These are phyloP conservation scores for Coemansia sp. DNA, from an alignment of 192 early-diverging fungal species.

Conservation along the genomic window DNA sequence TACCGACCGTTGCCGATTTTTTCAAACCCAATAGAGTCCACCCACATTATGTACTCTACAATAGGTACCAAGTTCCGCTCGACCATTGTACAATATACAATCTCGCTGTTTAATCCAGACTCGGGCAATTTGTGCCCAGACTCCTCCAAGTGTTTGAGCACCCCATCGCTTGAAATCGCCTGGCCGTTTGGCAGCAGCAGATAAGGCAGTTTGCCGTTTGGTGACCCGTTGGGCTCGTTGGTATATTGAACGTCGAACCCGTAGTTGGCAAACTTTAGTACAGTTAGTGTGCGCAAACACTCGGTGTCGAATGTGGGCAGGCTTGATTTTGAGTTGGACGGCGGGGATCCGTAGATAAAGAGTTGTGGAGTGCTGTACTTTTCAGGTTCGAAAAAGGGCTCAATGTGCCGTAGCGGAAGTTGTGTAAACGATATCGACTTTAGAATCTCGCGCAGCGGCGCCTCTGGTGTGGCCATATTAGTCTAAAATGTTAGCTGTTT, in stretches of 20 bases:
- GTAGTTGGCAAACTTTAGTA: slow-evolving; percentile 37
- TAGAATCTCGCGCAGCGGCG: slow-evolving; percentile 46
- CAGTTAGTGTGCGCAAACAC: slow-evolving; percentile 22
- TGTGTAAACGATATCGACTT: slow-evolving; percentile 48
- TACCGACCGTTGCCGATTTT: slow-evolving; percentile 15
- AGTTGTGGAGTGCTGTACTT: slow-evolving; percentile 24
- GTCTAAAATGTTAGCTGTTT: not conserved
- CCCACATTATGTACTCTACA: slow-evolving; percentile 39
- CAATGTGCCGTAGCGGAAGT: slow-evolving; percentile 30
- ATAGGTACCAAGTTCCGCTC: slow-evolving; percentile 30
- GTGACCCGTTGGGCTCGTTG: slow-evolving; percentile 35
- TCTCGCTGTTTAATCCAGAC: slow-evolving; percentile 8
- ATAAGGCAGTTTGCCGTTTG: slow-evolving; percentile 36
- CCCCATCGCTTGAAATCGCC: slow-evolving; percentile 10
- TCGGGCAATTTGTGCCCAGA: slow-evolving; percentile 8
- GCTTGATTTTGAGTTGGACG: not conserved
- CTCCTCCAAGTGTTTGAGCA: slow-evolving; percentile 16
- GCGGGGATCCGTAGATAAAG: slow-evolving; percentile 12
- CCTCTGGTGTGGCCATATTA: slow-evolving; percentile 47
- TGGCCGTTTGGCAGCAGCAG: slow-evolving; percentile 32
- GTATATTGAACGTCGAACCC: slow-evolving; percentile 30
- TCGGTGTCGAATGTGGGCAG: slow-evolving; percentile 33
- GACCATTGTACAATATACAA: slow-evolving; percentile 26
- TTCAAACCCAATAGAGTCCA: slow-evolving; percentile 27
- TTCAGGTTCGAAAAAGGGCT: slow-evolving; percentile 28